Evolutionary conservation across 2,329 filamentous ascomycete genomes (phyloP).

Genomic region (Ceratocystis lukuohia): DNA sequence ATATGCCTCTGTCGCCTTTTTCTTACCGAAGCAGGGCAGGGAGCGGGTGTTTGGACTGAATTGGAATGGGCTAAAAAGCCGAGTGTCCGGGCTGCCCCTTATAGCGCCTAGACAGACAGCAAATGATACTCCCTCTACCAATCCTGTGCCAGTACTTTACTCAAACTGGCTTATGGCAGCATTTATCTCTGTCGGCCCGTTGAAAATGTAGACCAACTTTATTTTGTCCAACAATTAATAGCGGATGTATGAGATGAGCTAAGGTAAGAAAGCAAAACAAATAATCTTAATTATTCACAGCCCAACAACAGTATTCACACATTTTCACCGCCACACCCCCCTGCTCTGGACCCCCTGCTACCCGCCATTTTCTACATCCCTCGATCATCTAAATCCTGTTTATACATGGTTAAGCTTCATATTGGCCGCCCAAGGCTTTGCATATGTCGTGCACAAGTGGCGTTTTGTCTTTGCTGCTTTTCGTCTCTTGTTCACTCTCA

Average conservation of each 20-base stretch:
- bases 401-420: background rate
- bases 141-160: background rate
- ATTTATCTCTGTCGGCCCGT: background rate
- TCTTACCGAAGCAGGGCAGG: background rate
- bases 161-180: background rate
- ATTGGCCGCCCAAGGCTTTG: background rate
- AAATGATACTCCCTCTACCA: background rate
- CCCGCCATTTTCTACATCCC: background rate
- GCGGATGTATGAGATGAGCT: background rate
- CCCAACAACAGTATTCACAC: background rate
- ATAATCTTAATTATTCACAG: background rate
- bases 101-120: background rate
- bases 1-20: background rate
- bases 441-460: background rate
- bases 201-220: background rate
- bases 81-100: background rate
- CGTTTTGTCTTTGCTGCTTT: background rate
- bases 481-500: slow-evolving; percentile 1
- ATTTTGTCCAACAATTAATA: background rate
- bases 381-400: background rate
- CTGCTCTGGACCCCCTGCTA: background rate
- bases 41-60: background rate
- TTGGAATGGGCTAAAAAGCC: background rate
- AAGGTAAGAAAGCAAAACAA: background rate
- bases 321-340: background rate